Percentiles rank a stretch among this genome's conserved stretches.
Conservation (phyloP, 441 rosid genomes). For the Cnidoscolus chayamansa region DNA sequence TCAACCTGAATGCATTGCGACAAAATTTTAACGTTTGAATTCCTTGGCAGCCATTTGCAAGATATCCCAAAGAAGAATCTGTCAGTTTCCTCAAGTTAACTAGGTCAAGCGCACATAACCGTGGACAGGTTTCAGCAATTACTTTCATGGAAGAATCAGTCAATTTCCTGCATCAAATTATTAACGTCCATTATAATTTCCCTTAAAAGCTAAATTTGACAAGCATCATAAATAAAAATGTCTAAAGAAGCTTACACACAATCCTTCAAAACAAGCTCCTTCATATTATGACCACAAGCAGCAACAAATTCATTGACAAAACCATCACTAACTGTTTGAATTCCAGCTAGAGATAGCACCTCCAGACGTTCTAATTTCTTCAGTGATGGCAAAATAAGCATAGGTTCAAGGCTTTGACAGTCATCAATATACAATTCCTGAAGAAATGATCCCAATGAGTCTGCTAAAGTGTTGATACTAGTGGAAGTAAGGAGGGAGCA, state of each 20-base stretch:
- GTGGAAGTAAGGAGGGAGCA: constrained; percentile 73
- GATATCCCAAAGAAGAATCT: constrained; percentile 71
- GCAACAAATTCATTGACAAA: constrained; percentile 44
- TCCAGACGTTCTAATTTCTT: constrained; percentile 61
- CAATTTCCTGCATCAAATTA: constrained; percentile 60
- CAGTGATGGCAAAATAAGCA: constrained; percentile 58
- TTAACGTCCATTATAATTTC: constrained; percentile 5
- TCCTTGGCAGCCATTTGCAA: constrained; percentile 68
- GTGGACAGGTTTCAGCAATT: constrained; percentile 65
- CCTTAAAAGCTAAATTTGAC: constrained; percentile 12
- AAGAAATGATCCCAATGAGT: constrained; percentile 55
- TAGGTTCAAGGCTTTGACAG: constrained; percentile 65
- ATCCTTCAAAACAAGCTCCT: constrained; percentile 64
- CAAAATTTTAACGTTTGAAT: constrained; percentile 58
- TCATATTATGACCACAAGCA: constrained; percentile 53
- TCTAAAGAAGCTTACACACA: constrained; percentile 48
- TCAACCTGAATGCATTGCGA: constrained; percentile 68
- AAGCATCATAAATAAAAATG: constrained; percentile 7
- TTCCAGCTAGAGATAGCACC: constrained; percentile 68
- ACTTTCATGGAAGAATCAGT: constrained; percentile 68
- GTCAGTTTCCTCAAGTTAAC: constrained; percentile 68
- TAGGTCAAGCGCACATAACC: constrained; percentile 56
- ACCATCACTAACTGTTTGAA: constrained; percentile 56
- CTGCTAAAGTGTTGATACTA: constrained; percentile 53
- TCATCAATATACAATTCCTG: constrained; percentile 73